These are phyloP conservation scores for Nakazawaea ernobii DNA, from an alignment of 805 yeast genomes.

Conservation along the genomic window DNA sequence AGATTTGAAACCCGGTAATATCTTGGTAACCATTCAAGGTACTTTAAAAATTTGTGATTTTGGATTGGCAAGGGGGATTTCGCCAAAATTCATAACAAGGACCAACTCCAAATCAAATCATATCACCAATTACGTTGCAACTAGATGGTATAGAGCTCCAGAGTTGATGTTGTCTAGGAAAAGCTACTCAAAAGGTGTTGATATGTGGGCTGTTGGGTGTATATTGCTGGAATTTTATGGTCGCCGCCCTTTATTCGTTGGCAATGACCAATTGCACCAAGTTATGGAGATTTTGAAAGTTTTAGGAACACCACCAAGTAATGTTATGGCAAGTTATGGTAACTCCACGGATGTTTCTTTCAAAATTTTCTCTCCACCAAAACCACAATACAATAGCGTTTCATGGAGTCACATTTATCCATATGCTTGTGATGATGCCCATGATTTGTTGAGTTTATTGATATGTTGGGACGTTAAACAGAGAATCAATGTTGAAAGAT, in stretches of 20 bases:
- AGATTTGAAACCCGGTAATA: constrained; percentile 89
- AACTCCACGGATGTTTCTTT: constrained; percentile 33
- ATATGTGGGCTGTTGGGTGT: constrained; percentile 94
- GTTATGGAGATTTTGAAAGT: constrained; percentile 60
- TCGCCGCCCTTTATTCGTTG: constrained; percentile 74
- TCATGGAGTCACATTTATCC: constrained; percentile 58
- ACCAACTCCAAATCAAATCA: constrained; percentile 31
- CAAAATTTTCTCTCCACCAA: constrained; percentile 39
- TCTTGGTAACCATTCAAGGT: constrained; percentile 71
- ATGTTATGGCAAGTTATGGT: constrained; percentile 36
- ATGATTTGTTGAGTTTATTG: constrained; percentile 46
- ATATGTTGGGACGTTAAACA: constrained; percentile 58
- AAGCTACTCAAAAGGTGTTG: constrained; percentile 63
- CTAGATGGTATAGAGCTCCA: constrained; percentile 95
- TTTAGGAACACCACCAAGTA: constrained; percentile 64
- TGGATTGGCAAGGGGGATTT: constrained; percentile 82
- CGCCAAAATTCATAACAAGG: constrained; percentile 24
- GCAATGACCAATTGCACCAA: constrained; percentile 68
- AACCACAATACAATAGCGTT: constrained; percentile 33
- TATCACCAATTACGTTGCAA: constrained; percentile 85
- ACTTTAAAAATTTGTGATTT: constrained; percentile 84
- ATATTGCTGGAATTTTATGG: constrained; percentile 82
- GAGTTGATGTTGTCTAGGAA: constrained; percentile 66
- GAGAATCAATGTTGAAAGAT: constrained; percentile 50
- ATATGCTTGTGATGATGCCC: constrained; percentile 46